Conservation (phyloP, 768 basidiomycete genomes). For the Kondoa malvinella region DNA sequence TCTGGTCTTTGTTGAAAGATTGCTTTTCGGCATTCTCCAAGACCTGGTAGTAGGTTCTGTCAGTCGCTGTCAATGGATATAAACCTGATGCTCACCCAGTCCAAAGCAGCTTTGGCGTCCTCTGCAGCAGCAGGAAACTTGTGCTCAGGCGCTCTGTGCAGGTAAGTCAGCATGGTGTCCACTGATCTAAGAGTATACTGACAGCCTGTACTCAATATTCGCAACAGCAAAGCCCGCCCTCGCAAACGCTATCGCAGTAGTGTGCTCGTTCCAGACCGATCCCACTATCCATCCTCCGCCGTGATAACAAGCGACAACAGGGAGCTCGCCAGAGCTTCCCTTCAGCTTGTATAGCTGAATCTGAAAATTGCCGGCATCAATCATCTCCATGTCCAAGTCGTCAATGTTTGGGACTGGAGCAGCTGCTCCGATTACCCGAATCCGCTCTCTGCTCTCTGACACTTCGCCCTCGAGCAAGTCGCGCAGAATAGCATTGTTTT, state of each 20-base stretch:
- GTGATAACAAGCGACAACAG: neutral
- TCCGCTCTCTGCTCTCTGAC: neutral
- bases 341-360: neutral
- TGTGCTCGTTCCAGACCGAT: neutral
- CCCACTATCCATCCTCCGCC: neutral
- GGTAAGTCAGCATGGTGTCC: neutral
- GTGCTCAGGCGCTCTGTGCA: constrained; percentile 1
- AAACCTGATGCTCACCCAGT: constrained; percentile 4
- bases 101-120: neutral
- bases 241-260: neutral
- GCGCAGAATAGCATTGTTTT: neutral
- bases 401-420: neutral
- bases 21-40: neutral
- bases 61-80: neutral
- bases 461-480: neutral
- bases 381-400: neutral
- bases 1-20: neutral
- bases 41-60: neutral
- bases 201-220: constrained; percentile 1
- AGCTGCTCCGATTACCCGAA: neutral
- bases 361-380: neutral
- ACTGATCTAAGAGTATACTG: neutral
- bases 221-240: neutral
- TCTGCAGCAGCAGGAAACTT: neutral
- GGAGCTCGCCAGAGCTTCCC: neutral